phyloP scores from a whole-genome alignment of 306 rosid species.

The Begonia loranthoides region DNA sequence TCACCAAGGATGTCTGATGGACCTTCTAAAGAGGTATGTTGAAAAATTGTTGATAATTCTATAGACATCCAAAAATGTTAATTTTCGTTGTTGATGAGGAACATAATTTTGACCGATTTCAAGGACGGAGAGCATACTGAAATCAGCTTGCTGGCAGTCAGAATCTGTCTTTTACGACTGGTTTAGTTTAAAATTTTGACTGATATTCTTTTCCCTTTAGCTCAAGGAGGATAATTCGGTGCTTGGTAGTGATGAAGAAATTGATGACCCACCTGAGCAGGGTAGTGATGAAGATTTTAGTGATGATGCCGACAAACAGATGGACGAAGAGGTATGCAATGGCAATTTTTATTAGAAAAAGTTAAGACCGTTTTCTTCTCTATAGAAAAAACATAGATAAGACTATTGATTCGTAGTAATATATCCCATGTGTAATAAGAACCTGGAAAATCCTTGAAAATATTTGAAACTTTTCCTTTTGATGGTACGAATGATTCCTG shows the following conservation, averaged over 20 bases:
- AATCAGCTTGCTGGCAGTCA: no score
- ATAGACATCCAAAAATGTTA: not conserved
- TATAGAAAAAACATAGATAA: no score
- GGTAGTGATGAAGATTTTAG: conserved; percentile 84
- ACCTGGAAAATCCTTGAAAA: not conserved
- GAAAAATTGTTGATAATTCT: conserved; percentile 2
- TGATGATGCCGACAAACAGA: conserved; percentile 39
- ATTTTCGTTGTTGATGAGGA: no score
- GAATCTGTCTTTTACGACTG: no score
- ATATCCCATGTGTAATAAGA: not conserved
- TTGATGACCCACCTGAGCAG: conserved; percentile 54
- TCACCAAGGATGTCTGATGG: conserved; percentile 75
- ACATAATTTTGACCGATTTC: no score
- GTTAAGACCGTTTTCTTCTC: not conserved
- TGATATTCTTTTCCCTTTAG: conserved; percentile 19
- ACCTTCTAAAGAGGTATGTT: conserved; percentile 69
- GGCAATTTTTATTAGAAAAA: not conserved
- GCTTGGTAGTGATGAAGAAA: conserved; percentile 91
- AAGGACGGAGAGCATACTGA: no score
- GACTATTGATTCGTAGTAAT: not conserved
- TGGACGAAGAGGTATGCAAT: conserved; percentile 57
- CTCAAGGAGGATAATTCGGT: conserved; percentile 78
- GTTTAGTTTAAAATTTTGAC: no score
- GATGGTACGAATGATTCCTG: no score
- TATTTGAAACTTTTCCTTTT: not conserved